Conservation (phyloP, 192 early-diverging fungal genomes). For the Coemansia javaensis region DNA sequence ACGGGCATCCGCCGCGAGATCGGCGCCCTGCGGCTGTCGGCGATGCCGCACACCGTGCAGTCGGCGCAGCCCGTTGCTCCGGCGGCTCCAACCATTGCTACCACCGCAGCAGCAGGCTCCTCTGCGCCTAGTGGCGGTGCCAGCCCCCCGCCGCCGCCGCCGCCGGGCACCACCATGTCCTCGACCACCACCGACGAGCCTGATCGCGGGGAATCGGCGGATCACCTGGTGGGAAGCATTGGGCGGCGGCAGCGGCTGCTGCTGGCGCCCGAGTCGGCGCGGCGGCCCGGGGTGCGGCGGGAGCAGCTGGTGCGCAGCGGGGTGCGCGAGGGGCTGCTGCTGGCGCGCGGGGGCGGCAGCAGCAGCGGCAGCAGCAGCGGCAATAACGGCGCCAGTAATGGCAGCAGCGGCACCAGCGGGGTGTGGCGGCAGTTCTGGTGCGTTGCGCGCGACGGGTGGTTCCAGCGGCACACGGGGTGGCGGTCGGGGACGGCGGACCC, state of each 20-base stretch:
- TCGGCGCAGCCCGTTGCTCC: neutral
- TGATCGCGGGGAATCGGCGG: no score
- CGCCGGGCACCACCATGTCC: no score
- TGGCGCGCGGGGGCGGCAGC: conserved; percentile 13
- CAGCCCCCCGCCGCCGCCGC: no score
- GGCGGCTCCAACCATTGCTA: no score
- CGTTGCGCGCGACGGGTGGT: conserved; percentile 29
- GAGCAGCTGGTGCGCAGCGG: conserved; percentile 9
- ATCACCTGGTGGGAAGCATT: no score
- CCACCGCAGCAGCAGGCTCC: no score
- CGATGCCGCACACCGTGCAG: no score
- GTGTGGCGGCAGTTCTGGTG: conserved; percentile 50
- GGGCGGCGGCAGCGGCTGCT: no score
- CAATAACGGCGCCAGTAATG: neutral
- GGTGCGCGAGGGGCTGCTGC: conserved; percentile 39
- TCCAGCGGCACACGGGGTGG: conserved; percentile 16
- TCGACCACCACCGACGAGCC: no score
- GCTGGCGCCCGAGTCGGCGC: neutral
- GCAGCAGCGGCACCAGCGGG: conserved; percentile 4
- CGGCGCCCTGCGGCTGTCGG: conserved; percentile 25
- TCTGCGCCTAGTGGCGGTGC: no score
- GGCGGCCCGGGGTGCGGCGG: neutral
- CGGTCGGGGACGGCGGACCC: conserved; percentile 1
- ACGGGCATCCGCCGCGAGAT: conserved; percentile 1
- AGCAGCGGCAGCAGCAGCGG: conserved; percentile 1